Evolutionary conservation across 208 protist genomes (phyloP).

Genomic region (Crithidia brevicula): DNA sequence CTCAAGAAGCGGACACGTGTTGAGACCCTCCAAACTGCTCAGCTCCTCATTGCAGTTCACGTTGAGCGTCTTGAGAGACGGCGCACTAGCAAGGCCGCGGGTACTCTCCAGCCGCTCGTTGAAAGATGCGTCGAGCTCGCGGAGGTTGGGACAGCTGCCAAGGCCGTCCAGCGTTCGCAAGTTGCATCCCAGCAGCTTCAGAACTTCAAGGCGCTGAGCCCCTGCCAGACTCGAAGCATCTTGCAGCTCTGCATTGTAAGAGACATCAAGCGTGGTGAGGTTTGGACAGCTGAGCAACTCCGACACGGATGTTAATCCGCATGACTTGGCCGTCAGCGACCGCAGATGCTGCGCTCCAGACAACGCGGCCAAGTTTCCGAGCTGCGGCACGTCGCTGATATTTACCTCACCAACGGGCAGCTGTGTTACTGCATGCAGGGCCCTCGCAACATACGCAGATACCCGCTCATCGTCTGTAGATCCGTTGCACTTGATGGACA

Average conservation of each 20-base stretch:
- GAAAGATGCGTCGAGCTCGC: background rate
- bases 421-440: background rate
- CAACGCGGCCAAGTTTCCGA: background rate
- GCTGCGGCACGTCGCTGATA: background rate
- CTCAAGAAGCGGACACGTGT: too few species aligned
- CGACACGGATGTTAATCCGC: background rate
- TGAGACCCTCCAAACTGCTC: background rate
- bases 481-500: background rate
- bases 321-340: background rate
- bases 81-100: background rate
- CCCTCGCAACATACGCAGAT: background rate
- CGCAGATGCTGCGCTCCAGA: background rate
- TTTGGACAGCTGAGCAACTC: background rate
- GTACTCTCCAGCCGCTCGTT: slow-evolving; percentile 5
- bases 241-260: background rate
- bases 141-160: background rate
- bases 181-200: background rate
- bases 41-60: background rate
- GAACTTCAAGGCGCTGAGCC: background rate
- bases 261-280: background rate
- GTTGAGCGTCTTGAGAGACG: background rate
- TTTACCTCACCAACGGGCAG: background rate
- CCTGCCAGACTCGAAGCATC: background rate
- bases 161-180: background rate
- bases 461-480: background rate